Evolutionary conservation across 805 yeast species (phyloP).

Genomic region (Scheffersomyces coipomensis): DNA sequence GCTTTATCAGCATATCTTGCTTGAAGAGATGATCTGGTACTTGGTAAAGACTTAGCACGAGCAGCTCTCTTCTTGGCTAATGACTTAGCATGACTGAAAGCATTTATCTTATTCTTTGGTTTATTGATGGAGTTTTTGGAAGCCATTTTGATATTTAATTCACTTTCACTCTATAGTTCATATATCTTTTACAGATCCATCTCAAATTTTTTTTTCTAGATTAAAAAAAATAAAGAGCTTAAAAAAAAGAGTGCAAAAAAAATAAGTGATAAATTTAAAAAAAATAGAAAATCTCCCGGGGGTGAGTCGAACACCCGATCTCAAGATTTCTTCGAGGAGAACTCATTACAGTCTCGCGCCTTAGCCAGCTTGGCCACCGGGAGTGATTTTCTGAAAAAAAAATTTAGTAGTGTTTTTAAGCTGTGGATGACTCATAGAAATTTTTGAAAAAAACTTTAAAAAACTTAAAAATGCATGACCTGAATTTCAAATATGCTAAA

Average conservation of each 20-base stretch:
- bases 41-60: conserved; percentile 38
- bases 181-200: neutral
- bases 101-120: conserved; percentile 60
- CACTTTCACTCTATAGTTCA: neutral
- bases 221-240: neutral
- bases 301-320: conserved; percentile 52
- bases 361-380: conserved; percentile 51
- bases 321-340: conserved; percentile 38
- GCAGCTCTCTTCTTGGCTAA: conserved; percentile 57
- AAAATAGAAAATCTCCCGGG: conserved; percentile 39
- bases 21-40: conserved; percentile 44
- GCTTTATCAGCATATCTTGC: conserved; percentile 35
- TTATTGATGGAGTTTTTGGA: conserved; percentile 73
- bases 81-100: conserved; percentile 49
- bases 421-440: too few species aligned
- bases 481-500: too few species aligned
- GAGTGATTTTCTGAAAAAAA: conserved; percentile 19
- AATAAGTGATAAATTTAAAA: neutral
- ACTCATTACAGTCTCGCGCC: conserved; percentile 48
- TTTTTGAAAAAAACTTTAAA: too few species aligned
- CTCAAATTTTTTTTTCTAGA: conserved; percentile 1
- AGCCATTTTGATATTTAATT: conserved; percentile 8
- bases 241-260: conserved; percentile 2
- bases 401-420: neutral
- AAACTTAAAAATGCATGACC: too few species aligned